A percentile compares a stretch with the other conserved stretches of the same genome.
Conservation (phyloP, 2,329 filamentous ascomycete genomes). For the Lizonia empirigonia region DNA sequence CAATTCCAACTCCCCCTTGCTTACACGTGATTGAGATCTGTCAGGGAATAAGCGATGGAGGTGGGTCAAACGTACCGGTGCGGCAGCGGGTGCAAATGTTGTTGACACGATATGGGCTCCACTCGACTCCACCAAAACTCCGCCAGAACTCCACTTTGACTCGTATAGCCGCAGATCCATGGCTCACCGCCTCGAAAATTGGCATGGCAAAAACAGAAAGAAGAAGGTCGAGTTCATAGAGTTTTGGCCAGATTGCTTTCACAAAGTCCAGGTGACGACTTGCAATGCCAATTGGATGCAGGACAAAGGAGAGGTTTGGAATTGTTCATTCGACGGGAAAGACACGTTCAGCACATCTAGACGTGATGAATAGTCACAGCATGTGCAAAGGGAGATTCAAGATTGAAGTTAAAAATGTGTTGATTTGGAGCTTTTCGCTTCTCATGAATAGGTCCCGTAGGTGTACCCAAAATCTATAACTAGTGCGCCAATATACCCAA, state of each 20-base stretch:
- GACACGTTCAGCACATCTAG: too few species aligned
- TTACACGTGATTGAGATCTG: background rate
- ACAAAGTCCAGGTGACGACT: too few species aligned
- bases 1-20: background rate
- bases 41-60: constrained; percentile 3
- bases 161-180: constrained; percentile 12
- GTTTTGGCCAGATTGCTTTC: background rate
- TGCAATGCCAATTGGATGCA: too few species aligned
- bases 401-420: constrained; percentile 1
- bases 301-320: too few species aligned
- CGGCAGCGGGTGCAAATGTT: constrained; percentile 17
- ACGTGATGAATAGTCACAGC: background rate
- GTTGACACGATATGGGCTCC: constrained; percentile 11
- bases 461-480: constrained; percentile 14
- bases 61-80: constrained; percentile 14
- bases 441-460: constrained; percentile 16
- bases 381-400: background rate
- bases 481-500: constrained; percentile 14
- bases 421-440: constrained; percentile 17
- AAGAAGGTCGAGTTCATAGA: constrained; percentile 5
- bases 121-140: background rate
- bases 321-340: too few species aligned
- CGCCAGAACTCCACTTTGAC: constrained; percentile 2
- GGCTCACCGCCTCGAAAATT: constrained; percentile 15
- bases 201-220: constrained; percentile 13